Evolutionary conservation across 164 flowering plant species (phyloP).

Genomic region (Brasenia schreberi): DNA sequence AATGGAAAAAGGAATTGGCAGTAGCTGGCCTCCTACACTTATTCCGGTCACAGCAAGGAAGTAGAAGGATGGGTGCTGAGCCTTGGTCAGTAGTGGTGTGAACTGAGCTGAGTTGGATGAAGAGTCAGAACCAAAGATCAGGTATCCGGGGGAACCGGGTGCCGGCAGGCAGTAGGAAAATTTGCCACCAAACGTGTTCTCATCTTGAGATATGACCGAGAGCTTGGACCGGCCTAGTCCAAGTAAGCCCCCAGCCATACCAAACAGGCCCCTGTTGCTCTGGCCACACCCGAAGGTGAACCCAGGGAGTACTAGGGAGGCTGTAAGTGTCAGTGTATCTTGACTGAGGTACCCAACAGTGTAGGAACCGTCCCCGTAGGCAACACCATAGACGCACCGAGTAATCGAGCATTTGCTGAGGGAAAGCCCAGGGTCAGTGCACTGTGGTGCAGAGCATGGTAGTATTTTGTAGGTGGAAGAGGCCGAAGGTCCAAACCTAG

Average conservation of each 20-base stretch:
- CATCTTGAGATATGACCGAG: slow-evolving; percentile 37
- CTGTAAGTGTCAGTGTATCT: background rate
- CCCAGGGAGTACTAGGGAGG: background rate
- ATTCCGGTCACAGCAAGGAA: slow-evolving; percentile 18
- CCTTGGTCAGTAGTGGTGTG: slow-evolving; percentile 12
- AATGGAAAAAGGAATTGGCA: slow-evolving; percentile 11
- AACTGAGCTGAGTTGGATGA: background rate
- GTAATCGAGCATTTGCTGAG: slow-evolving; percentile 26
- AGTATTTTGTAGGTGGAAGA: slow-evolving; percentile 28
- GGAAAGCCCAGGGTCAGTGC: slow-evolving; percentile 17
- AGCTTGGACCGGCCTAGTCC: slow-evolving; percentile 37
- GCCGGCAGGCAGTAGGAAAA: slow-evolving; percentile 41
- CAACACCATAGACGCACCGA: slow-evolving; percentile 11
- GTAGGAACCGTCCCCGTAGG: slow-evolving; percentile 5
- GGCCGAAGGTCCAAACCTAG: slow-evolving; percentile 20
- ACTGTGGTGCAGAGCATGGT: slow-evolving; percentile 21
- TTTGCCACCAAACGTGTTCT: slow-evolving; percentile 18
- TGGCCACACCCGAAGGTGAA: slow-evolving; percentile 31
- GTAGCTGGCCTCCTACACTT: slow-evolving; percentile 15
- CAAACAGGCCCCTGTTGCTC: slow-evolving; percentile 35
- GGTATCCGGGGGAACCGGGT: slow-evolving; percentile 23
- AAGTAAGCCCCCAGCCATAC: slow-evolving; percentile 30
- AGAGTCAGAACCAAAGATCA: slow-evolving; percentile 19
- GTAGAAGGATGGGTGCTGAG: slow-evolving; percentile 17
- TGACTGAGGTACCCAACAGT: background rate